Conservation (phyloP, 352 stramenopile species). For the Globisporangium canariense region DNA sequence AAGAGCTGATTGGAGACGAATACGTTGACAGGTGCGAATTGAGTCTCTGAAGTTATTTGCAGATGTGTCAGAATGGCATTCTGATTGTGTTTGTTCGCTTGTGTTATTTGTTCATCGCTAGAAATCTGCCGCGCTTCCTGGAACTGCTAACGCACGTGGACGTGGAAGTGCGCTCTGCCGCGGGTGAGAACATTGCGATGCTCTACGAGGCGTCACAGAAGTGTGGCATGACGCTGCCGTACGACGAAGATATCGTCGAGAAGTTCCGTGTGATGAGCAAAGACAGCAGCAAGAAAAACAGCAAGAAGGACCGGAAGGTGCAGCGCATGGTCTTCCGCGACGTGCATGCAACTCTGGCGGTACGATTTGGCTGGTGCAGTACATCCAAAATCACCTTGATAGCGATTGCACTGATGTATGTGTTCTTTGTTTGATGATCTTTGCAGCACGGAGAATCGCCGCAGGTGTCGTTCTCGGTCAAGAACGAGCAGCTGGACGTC, state of each 20-base stretch:
- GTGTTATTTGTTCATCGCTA: slow-evolving; percentile 13
- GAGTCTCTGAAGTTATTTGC: background rate
- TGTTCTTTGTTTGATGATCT: slow-evolving; percentile 2
- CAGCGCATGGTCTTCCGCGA: slow-evolving; percentile 84
- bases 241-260: slow-evolving; percentile 64
- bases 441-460: slow-evolving; percentile 72
- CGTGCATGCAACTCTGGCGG: slow-evolving; percentile 72
- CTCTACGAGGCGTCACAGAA: slow-evolving; percentile 67
- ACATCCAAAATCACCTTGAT: background rate
- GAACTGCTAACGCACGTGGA: slow-evolving; percentile 73
- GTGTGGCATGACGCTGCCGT: slow-evolving; percentile 43
- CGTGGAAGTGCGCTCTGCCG: slow-evolving; percentile 74
- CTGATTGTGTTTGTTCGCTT: background rate
- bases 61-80: background rate
- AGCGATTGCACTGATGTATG: background rate
- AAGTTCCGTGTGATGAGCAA: slow-evolving; percentile 81
- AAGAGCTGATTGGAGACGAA: slow-evolving; percentile 43
- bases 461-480: slow-evolving; percentile 72
- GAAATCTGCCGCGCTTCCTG: slow-evolving; percentile 67
- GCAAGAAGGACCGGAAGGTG: slow-evolving; percentile 86
- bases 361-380: slow-evolving; percentile 20
- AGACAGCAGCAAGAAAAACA: slow-evolving; percentile 88
- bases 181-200: slow-evolving; percentile 84
- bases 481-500: slow-evolving; percentile 72
- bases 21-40: slow-evolving; percentile 55